These are phyloP conservation scores for Mycosphaerella sp. DNA, from an alignment of 2,329 filamentous ascomycete genomes.

Conservation along the genomic window DNA sequence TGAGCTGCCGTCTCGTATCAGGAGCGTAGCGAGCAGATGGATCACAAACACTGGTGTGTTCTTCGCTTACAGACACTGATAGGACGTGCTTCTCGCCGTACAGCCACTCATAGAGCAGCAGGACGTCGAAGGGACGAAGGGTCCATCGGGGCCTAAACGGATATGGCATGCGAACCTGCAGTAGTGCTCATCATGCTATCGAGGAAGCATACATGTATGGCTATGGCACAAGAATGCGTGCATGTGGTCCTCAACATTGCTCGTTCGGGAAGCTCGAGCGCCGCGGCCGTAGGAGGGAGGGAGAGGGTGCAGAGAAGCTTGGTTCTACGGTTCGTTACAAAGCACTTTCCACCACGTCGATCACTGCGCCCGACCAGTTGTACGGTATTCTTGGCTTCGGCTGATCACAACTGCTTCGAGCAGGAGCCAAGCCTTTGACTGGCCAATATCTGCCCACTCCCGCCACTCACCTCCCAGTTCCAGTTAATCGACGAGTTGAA, in stretches of 20 bases:
- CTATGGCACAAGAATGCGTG: not conserved
- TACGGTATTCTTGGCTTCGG: constrained; percentile 5
- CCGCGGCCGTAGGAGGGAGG: not conserved
- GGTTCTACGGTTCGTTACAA: not conserved
- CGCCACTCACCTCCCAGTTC: constrained; percentile 11
- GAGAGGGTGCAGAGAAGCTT: not conserved
- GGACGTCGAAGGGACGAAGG: not conserved
- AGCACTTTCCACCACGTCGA: constrained; percentile 3
- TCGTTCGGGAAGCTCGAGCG: constrained; percentile 1
- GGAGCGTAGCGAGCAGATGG: constrained; percentile 3
- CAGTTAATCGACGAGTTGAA: constrained; percentile 7
- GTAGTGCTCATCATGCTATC: constrained; percentile 5
- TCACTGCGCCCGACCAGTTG: constrained; percentile 6
- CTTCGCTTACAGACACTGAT: constrained; percentile 5
- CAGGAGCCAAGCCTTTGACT: constrained; percentile 9
- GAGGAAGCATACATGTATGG: not conserved
- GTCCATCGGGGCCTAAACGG: not conserved
- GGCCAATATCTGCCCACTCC: not conserved
- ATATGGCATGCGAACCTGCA: constrained; percentile 7
- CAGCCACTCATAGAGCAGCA: constrained; percentile 7
- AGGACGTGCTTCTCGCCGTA: not conserved
- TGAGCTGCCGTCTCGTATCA: not conserved
- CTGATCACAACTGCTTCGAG: constrained; percentile 5
- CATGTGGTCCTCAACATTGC: not conserved
- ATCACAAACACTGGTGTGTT: constrained; percentile 6